These are phyloP conservation scores for Hygrophorus russula DNA, from an alignment of 768 basidiomycete species.

Conservation along the genomic window DNA sequence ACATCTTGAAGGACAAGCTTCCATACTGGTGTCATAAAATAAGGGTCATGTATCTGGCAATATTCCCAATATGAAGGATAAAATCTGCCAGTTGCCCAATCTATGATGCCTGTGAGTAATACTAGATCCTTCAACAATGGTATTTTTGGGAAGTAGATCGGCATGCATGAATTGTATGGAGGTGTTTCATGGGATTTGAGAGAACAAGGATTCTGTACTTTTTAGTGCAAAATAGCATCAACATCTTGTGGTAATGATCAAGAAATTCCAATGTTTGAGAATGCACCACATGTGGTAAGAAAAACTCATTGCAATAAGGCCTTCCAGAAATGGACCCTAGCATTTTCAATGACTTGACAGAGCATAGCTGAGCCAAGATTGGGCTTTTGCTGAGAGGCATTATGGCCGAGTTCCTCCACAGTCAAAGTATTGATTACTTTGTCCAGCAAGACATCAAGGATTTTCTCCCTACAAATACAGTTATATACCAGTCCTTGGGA, in stretches of 20 bases:
- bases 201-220: constrained; percentile 8
- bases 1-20: constrained; percentile 9
- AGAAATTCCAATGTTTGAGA: constrained; percentile 12
- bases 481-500: too few relatives aligned
- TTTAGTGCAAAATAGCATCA: constrained; percentile 12
- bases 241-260: constrained; percentile 12
- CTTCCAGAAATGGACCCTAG: constrained; percentile 14
- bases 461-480: too few relatives aligned
- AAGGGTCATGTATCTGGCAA: constrained; percentile 14
- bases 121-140: constrained; percentile 20
- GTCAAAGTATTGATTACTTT: too few relatives aligned
- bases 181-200: constrained; percentile 8
- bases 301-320: constrained; percentile 13
- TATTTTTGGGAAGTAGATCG: constrained; percentile 31
- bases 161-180: constrained; percentile 24
- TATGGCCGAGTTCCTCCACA: too few relatives aligned
- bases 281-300: constrained; percentile 9
- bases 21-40: constrained; percentile 13
- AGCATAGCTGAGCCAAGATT: constrained; percentile 14
- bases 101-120: constrained; percentile 25
- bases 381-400: too few relatives aligned
- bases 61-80: constrained; percentile 27
- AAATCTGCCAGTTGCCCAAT: constrained; percentile 25
- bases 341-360: constrained; percentile 9
- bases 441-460: too few relatives aligned